phyloP scores from a whole-genome alignment of 257 asterid genomes.

The Primulina tabacum region DNA sequence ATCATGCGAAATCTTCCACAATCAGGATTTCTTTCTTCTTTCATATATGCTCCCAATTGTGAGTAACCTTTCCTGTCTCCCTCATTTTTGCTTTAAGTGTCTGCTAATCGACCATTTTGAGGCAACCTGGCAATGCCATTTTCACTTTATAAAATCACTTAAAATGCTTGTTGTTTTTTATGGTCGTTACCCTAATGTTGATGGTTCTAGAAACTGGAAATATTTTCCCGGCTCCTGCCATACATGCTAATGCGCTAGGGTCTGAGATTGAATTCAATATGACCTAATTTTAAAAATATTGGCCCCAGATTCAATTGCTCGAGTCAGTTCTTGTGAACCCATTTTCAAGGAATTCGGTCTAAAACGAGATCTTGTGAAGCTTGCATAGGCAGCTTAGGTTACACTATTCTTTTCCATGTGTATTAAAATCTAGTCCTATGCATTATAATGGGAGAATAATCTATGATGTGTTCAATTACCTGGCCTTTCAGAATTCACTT shows the following conservation, averaged over 20 bases:
- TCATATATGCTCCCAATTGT: slow-evolving; percentile 73
- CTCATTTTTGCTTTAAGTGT: slow-evolving; percentile 3
- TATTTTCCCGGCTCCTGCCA: not conserved
- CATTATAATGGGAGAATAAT: no score
- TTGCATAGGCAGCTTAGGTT: not conserved
- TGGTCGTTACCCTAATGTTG: not conserved
- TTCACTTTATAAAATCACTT: slow-evolving; percentile 7
- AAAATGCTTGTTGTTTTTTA: not conserved
- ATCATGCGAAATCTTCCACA: slow-evolving; percentile 74
- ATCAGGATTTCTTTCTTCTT: slow-evolving; percentile 66
- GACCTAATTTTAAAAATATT: not conserved
- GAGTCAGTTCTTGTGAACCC: not conserved
- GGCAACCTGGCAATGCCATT: slow-evolving; percentile 1
- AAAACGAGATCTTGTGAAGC: not conserved
- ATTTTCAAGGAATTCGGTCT: no score
- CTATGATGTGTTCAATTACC: not conserved
- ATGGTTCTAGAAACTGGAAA: not conserved
- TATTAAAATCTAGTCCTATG: not conserved
- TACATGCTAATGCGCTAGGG: not conserved
- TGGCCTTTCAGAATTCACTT: slow-evolving; percentile 12
- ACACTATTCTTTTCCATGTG: not conserved
- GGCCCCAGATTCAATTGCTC: not conserved
- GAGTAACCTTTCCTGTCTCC: slow-evolving; percentile 34
- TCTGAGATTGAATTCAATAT: not conserved
- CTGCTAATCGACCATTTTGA: not conserved